A percentile compares a stretch with the other conserved stretches of the same genome.
phyloP scores from a whole-genome alignment of 1,139 yeast species.

The Protomyces inouyei region DNA sequence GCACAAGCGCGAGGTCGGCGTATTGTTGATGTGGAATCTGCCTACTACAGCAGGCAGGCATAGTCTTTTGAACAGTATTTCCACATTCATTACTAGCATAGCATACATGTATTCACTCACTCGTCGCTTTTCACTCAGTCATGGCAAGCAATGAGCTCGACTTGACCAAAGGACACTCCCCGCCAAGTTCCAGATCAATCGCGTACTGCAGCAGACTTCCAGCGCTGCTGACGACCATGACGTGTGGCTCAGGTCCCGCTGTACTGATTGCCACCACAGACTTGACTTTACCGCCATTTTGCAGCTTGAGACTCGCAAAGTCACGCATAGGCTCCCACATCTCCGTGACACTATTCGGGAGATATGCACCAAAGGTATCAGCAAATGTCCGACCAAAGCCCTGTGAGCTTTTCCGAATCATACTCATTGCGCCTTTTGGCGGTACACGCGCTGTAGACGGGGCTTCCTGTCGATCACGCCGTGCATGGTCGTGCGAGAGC shows the following conservation, averaged over 20 bases:
- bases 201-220: conserved; percentile 84
- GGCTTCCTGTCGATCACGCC: conserved; percentile 25
- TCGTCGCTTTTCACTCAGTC: neutral
- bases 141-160: conserved; percentile 46
- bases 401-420: conserved; percentile 50
- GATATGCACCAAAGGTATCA: conserved; percentile 77
- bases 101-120: neutral
- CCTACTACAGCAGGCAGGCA: conserved; percentile 49
- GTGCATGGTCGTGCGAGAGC: conserved; percentile 34
- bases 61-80: neutral
- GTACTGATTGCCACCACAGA: conserved; percentile 46
- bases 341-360: conserved; percentile 79
- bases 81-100: neutral
- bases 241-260: conserved; percentile 49
- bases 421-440: conserved; percentile 17
- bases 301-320: conserved; percentile 86
- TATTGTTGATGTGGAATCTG: conserved; percentile 85
- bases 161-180: conserved; percentile 77
- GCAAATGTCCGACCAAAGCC: conserved; percentile 71
- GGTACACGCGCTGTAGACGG: neutral
- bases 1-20: conserved; percentile 93
- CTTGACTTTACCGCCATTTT: conserved; percentile 43
- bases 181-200: conserved; percentile 83
- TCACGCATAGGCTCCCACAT: conserved; percentile 82
- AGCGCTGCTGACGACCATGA: conserved; percentile 78